Conservation (phyloP, 1,284 basidiomycete genomes). For the Trametes hirsuta region DNA sequence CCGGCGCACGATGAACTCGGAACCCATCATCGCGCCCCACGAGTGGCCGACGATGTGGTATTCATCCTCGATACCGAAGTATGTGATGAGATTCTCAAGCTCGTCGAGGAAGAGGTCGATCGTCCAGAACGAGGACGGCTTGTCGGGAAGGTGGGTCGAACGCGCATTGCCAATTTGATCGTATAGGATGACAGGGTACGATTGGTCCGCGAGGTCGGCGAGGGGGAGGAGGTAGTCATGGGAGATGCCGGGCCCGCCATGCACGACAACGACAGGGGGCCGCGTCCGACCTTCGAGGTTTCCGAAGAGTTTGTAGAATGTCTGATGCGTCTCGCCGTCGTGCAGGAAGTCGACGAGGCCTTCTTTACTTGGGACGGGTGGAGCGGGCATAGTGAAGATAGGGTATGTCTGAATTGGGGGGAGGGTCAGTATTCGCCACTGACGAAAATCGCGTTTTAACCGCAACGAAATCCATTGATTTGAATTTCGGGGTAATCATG, state of each 20-base stretch:
- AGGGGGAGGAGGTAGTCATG: slow-evolving; percentile 32
- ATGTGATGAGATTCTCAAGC: slow-evolving; percentile 33
- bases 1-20: slow-evolving; percentile 25
- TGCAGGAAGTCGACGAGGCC: slow-evolving; percentile 27
- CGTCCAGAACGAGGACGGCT: slow-evolving; percentile 34
- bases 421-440: too few species aligned
- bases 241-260: slow-evolving; percentile 33
- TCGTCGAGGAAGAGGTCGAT: slow-evolving; percentile 37
- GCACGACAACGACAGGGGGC: slow-evolving; percentile 24
- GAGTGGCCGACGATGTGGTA: slow-evolving; percentile 38
- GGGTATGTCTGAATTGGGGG: too few species aligned
- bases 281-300: slow-evolving; percentile 17
- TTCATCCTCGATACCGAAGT: slow-evolving; percentile 30
- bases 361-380: background rate
- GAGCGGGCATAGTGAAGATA: background rate
- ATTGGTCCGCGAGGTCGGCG: slow-evolving; percentile 25
- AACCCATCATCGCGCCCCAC: slow-evolving; percentile 38
- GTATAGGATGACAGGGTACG: slow-evolving; percentile 38
- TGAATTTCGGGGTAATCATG: too few species aligned
- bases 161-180: slow-evolving; percentile 37
- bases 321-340: slow-evolving; percentile 27
- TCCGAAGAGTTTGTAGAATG: slow-evolving; percentile 24
- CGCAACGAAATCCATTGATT: too few species aligned
- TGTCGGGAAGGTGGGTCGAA: slow-evolving; percentile 37
- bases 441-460: too few species aligned